phyloP scores from a whole-genome alignment of 2,329 filamentous ascomycete genomes.

The Apiospora pterosperma region DNA sequence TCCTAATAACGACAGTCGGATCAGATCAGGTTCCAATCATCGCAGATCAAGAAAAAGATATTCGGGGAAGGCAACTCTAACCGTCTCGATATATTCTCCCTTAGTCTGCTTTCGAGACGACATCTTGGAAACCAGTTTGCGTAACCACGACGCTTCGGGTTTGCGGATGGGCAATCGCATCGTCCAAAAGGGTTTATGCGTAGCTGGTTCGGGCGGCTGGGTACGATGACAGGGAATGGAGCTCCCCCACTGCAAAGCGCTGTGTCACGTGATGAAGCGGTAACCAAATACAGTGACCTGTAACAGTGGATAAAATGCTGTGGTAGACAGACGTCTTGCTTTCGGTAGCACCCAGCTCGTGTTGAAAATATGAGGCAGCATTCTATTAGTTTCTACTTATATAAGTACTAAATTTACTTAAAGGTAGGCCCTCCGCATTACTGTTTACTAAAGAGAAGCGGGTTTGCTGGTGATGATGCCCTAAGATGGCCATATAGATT shows the following conservation, averaged over 20 bases:
- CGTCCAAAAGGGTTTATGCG: not conserved
- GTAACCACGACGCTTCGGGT: not conserved
- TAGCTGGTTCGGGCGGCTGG: not conserved
- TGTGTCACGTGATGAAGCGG: not conserved
- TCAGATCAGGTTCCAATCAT: not conserved
- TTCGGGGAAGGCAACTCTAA: constrained; percentile 37
- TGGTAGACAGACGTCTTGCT: not conserved
- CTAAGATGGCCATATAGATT: constrained; percentile 28
- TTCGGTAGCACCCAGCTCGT: not conserved
- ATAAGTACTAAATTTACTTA: no score
- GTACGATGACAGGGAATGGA: not conserved
- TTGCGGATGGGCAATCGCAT: not conserved
- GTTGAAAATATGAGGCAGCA: not conserved
- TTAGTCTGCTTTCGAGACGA: constrained; percentile 69
- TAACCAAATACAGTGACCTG: not conserved
- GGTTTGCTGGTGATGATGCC: not conserved
- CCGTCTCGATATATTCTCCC: constrained; percentile 96
- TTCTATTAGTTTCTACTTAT: not conserved
- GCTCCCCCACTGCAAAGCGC: not conserved
- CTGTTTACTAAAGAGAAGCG: no score
- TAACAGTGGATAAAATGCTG: not conserved
- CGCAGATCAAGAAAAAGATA: not conserved
- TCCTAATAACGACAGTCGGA: constrained; percentile 53
- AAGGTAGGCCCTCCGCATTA: no score
- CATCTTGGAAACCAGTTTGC: not conserved